These are phyloP conservation scores for Suillus spraguei DNA, from an alignment of 768 basidiomycete genomes.

Conservation along the genomic window DNA sequence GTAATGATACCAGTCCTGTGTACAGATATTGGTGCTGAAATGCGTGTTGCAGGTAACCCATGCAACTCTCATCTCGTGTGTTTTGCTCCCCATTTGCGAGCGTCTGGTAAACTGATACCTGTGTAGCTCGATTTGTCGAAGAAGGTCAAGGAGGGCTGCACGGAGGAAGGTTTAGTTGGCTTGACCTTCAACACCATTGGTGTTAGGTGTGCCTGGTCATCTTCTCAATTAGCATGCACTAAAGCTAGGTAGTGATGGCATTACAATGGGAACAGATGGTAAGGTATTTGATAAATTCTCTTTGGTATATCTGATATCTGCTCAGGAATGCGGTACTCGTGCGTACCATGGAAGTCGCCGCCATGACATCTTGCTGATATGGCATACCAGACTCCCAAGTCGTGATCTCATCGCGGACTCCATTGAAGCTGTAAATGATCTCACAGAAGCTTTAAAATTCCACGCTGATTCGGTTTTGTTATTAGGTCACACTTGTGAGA, in stretches of 20 bases:
- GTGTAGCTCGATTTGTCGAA: conserved; percentile 76
- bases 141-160: conserved; percentile 82
- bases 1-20: conserved; percentile 40
- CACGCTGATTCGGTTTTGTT: conserved; percentile 9
- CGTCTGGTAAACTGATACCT: conserved; percentile 6
- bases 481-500: conserved; percentile 58
- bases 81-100: conserved; percentile 9
- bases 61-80: conserved; percentile 82
- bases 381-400: conserved; percentile 63
- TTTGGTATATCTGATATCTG: conserved; percentile 7
- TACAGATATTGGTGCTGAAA: neutral
- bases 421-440: conserved; percentile 67
- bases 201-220: conserved; percentile 56
- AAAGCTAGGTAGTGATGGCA: conserved; percentile 62
- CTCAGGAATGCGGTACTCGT: conserved; percentile 88
- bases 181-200: conserved; percentile 86
- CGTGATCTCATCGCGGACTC: conserved; percentile 91
- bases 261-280: conserved; percentile 90
- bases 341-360: conserved; percentile 30
- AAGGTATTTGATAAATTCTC: conserved; percentile 24
- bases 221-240: conserved; percentile 6
- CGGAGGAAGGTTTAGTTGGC: conserved; percentile 78
- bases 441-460: neutral
- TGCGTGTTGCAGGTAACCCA: conserved; percentile 62
- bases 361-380: conserved; percentile 3